Percentiles rank a stretch among this genome's conserved stretches.
phyloP scores from a whole-genome alignment of 2,329 filamentous ascomycete species.

The Ceratocystis smalleyi region DNA sequence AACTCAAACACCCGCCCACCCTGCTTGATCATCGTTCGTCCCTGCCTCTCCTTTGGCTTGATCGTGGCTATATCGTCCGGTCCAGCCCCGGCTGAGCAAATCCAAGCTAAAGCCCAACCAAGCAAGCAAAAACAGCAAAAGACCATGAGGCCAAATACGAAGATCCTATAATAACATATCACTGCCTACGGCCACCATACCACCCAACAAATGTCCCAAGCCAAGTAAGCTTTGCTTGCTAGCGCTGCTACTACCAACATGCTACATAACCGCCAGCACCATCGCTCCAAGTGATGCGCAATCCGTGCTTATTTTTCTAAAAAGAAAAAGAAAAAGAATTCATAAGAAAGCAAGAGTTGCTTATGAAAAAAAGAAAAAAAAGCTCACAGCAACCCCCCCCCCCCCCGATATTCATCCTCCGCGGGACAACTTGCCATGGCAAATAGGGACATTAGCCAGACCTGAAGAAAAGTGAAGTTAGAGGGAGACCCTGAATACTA shows the following conservation, averaged over 20 bases:
- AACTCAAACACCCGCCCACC: neutral
- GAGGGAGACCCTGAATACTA: neutral
- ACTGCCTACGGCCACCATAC: neutral
- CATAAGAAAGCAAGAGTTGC: neutral
- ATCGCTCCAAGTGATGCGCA: neutral
- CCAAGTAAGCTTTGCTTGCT: neutral
- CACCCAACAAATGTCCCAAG: neutral
- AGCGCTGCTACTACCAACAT: neutral
- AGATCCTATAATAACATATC: neutral
- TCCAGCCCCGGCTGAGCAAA: neutral
- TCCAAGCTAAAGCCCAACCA: neutral
- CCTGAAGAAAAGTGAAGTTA: too few relatives aligned
- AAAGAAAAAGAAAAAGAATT: too few relatives aligned
- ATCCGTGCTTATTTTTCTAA: neutral
- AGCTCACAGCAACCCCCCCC: neutral
- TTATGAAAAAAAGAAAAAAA: neutral
- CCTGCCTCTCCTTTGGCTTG: too few relatives aligned
- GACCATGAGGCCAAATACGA: neutral
- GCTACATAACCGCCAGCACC: neutral
- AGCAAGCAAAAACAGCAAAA: neutral
- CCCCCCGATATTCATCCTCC: neutral
- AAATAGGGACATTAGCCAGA: too few relatives aligned
- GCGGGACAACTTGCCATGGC: too few relatives aligned
- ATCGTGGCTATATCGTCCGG: neutral
- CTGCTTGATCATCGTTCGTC: neutral